A percentile compares a stretch with the other conserved stretches of the same genome.
These are phyloP conservation scores for Cryptosporidium meleagridis DNA, from an alignment of 169 alveolate species.

Conservation along the genomic window DNA sequence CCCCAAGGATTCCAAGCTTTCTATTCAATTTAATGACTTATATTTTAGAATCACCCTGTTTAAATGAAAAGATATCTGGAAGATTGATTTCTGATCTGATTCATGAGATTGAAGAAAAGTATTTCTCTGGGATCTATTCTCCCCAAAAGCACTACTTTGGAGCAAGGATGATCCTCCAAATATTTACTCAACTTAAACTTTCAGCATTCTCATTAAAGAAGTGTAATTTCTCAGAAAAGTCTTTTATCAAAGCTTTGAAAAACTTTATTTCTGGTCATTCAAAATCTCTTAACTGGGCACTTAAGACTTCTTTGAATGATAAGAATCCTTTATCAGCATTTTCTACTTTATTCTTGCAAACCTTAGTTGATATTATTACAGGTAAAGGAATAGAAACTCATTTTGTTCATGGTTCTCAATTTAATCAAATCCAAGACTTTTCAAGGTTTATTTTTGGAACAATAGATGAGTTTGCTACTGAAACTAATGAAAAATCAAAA, in stretches of 20 bases:
- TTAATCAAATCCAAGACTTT: conserved; percentile 12
- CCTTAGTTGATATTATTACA: conserved; percentile 30
- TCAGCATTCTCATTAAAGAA: not conserved
- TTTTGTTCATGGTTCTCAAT: not conserved
- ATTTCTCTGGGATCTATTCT: conserved; percentile 15
- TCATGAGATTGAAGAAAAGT: conserved; percentile 25
- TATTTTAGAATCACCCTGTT: conserved; percentile 12
- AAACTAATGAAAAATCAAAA: not conserved
- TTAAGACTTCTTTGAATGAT: conserved; percentile 45
- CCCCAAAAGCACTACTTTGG: conserved; percentile 40
- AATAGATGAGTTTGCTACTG: not conserved
- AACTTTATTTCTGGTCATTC: conserved; percentile 10
- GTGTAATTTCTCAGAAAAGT: conserved; percentile 10
- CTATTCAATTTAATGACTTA: not conserved
- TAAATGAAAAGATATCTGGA: not conserved
- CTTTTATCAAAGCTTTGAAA: not conserved
- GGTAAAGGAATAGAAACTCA: conserved; percentile 15
- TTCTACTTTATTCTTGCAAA: conserved; percentile 21
- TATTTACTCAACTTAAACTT: conserved; percentile 2
- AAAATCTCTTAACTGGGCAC: not conserved
- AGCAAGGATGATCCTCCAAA: conserved; percentile 48
- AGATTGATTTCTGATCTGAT: not conserved
- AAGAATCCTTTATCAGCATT: conserved; percentile 28
- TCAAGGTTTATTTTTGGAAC: conserved; percentile 37
- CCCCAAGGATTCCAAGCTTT: conserved; percentile 53